phyloP scores from a whole-genome alignment of 2,329 filamentous ascomycete species.

The Aspergillus awamori region DNA sequence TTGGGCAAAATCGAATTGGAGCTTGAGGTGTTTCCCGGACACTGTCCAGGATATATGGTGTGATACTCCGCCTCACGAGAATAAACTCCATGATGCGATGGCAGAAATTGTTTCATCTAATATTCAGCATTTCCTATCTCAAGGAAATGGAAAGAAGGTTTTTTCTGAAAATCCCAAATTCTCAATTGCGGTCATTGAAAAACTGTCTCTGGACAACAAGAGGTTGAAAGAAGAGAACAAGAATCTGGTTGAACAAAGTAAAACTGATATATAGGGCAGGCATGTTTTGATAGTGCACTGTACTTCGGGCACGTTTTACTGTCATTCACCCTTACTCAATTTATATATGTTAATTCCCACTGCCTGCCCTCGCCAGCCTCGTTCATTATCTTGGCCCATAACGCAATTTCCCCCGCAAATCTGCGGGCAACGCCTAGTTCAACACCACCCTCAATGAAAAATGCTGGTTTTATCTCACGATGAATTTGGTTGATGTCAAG shows the following conservation, averaged over 20 bases:
- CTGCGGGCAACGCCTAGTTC: constrained; percentile 16
- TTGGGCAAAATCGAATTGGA: constrained; percentile 9
- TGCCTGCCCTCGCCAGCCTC: neutral
- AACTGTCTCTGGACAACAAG: neutral
- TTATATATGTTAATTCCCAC: neutral
- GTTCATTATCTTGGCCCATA: constrained; percentile 6
- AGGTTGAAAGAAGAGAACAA: neutral
- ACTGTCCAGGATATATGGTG: neutral
- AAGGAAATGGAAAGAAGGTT: neutral
- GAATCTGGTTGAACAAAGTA: neutral
- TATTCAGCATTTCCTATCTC: neutral
- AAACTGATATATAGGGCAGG: neutral
- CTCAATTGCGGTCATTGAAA: neutral
- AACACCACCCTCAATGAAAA: constrained; percentile 21
- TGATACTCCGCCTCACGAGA: neutral
- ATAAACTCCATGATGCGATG: neutral
- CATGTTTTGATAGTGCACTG: neutral
- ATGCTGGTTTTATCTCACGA: constrained; percentile 15
- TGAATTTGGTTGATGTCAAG: constrained; percentile 20
- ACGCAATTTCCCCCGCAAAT: constrained; percentile 12
- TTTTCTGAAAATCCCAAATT: neutral
- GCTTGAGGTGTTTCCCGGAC: neutral
- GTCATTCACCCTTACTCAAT: neutral
- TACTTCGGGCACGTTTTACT: neutral
- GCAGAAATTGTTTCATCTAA: neutral